A percentile compares a stretch with the other conserved stretches of the same genome.
Conservation (phyloP, 345 rosid species). For the thale cress (Arabidopsis thaliana) region DNA sequence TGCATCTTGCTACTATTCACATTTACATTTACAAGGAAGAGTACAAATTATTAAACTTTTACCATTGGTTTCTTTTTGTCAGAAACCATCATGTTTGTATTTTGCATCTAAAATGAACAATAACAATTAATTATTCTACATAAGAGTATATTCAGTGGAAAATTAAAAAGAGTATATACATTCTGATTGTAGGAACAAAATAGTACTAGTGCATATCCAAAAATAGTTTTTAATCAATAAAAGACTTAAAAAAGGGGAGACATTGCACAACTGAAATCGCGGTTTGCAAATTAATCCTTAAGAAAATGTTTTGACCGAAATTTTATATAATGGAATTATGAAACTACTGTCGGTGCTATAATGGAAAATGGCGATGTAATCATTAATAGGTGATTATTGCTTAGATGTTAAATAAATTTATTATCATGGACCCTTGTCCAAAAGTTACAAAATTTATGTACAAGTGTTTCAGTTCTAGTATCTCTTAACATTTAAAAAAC, state of each 20-base stretch:
- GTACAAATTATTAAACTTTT: background rate
- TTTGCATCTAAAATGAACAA: background rate
- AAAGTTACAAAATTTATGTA: background rate
- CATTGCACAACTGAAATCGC: background rate
- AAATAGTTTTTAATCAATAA: background rate
- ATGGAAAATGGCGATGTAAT: slow-evolving; percentile 45
- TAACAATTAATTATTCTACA: background rate
- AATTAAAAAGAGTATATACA: background rate
- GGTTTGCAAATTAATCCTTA: background rate
- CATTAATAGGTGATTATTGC: slow-evolving; percentile 43
- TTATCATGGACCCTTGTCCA: slow-evolving; percentile 36
- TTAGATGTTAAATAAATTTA: slow-evolving; percentile 21
- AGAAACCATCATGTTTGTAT: too few species aligned
- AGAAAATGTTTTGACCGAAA: background rate
- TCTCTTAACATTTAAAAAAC: background rate
- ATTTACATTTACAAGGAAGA: background rate
- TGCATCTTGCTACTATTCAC: background rate
- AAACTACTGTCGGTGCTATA: slow-evolving; percentile 42
- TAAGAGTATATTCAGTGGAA: background rate
- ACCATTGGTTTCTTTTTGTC: background rate
- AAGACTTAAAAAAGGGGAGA: background rate
- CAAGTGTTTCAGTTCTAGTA: background rate
- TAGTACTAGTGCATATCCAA: background rate
- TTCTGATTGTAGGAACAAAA: background rate
- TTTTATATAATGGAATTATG: background rate